A percentile compares a stretch with the other conserved stretches of the same genome.
Evolutionary conservation across 225 moss, liverwort and hornwort species (phyloP).

Genomic region (Marchantia paleacea): DNA sequence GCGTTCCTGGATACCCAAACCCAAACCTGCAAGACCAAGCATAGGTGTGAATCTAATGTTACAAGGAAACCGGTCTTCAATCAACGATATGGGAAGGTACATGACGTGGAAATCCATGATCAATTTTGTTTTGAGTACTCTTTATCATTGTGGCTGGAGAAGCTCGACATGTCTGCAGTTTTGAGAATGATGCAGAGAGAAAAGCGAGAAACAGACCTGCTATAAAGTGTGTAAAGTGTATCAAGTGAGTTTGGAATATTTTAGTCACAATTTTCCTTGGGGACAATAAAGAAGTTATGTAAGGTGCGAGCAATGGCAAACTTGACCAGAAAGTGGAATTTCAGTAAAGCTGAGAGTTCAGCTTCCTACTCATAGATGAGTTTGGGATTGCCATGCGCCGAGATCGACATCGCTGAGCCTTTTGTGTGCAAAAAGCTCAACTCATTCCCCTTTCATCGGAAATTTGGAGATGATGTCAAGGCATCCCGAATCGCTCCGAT

Average conservation of each 20-base stretch:
- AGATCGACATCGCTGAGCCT: slow-evolving; percentile 10
- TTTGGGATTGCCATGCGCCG: slow-evolving; percentile 11
- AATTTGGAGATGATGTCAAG: neutral
- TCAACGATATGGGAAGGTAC: neutral
- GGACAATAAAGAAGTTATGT: neutral
- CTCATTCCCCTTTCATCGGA: neutral
- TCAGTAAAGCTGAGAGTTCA: neutral
- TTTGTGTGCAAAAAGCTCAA: neutral
- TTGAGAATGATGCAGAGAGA: no score
- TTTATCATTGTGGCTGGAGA: neutral
- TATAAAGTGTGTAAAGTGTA: no score
- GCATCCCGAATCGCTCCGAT: neutral
- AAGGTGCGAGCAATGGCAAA: neutral
- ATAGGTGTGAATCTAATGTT: neutral
- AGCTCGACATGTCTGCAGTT: neutral
- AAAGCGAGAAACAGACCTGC: no score
- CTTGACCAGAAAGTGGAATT: no score
- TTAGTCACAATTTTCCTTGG: no score
- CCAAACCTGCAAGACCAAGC: slow-evolving; percentile 47
- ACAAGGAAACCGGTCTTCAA: neutral
- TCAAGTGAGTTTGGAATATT: no score
- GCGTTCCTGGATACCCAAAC: slow-evolving; percentile 67
- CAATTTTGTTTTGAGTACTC: neutral
- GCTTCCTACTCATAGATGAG: slow-evolving; percentile 35
- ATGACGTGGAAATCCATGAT: neutral